A percentile compares a stretch with the other conserved stretches of the same genome.
Conservation (phyloP, 805 yeast species). For the Wickerhamomyces canadensis region DNA sequence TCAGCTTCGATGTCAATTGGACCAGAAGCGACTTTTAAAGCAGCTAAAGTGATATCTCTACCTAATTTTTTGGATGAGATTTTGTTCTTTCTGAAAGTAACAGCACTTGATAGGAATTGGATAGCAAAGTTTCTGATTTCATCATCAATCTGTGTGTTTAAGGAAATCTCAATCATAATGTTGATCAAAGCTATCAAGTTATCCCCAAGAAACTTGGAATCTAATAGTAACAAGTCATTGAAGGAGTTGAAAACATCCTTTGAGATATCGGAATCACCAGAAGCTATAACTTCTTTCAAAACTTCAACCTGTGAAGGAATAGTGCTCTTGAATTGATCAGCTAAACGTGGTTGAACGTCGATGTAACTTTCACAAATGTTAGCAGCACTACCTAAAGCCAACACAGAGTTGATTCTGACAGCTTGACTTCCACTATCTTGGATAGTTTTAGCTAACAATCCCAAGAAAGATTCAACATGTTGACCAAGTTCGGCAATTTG, state of each 20-base stretch:
- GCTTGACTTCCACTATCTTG: slow-evolving; percentile 55
- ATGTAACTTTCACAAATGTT: slow-evolving; percentile 59
- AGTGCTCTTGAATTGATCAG: slow-evolving; percentile 50
- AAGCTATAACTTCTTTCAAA: slow-evolving; percentile 63
- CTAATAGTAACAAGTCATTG: slow-evolving; percentile 72
- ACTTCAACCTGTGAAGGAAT: slow-evolving; percentile 81
- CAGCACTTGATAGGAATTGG: slow-evolving; percentile 75
- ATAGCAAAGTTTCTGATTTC: slow-evolving; percentile 81
- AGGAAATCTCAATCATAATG: slow-evolving; percentile 70
- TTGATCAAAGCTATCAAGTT: slow-evolving; percentile 62
- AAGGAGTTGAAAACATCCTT: slow-evolving; percentile 78
- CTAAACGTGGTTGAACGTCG: slow-evolving; percentile 39
- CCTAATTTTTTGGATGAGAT: slow-evolving; percentile 79
- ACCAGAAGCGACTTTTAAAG: slow-evolving; percentile 74
- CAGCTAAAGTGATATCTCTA: slow-evolving; percentile 67
- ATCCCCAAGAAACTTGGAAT: slow-evolving; percentile 74
- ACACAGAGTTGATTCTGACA: slow-evolving; percentile 76
- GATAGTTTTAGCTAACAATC: slow-evolving; percentile 65
- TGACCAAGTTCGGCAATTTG: slow-evolving; percentile 51
- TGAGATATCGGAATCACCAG: slow-evolving; percentile 68
- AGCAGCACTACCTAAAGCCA: slow-evolving; percentile 67
- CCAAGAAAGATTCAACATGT: slow-evolving; percentile 62
- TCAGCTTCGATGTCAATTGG: slow-evolving; percentile 75
- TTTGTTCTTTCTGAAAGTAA: slow-evolving; percentile 76
- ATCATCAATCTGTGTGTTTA: slow-evolving; percentile 61